A percentile compares a stretch with the other conserved stretches of the same genome.
Evolutionary conservation across 371 early-diverging fungal species (phyloP).

Genomic region (Syncephalastrum contaminatum): DNA sequence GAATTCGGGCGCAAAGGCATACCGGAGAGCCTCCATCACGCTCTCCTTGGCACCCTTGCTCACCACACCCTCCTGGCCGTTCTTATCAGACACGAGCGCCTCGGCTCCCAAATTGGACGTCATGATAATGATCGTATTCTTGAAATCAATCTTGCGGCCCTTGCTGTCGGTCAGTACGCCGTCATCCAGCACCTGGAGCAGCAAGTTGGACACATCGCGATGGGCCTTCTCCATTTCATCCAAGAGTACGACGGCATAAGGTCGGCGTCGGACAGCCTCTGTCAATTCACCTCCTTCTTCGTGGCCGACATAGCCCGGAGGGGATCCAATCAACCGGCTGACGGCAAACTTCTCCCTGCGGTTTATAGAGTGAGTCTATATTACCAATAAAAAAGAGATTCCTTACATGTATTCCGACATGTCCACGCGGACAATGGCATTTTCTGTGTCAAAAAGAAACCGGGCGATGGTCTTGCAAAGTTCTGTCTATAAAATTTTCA

Average conservation of each 20-base stretch:
- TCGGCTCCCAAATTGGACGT: conserved; percentile 85
- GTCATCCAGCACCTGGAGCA: conserved; percentile 90
- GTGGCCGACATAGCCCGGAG: conserved; percentile 86
- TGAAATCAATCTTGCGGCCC: conserved; percentile 86
- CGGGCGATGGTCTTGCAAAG: conserved; percentile 87
- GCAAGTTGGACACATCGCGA: conserved; percentile 69
- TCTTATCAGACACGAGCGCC: conserved; percentile 58
- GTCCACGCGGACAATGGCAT: conserved; percentile 86
- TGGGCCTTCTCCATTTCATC: conserved; percentile 97
- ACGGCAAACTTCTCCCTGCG: conserved; percentile 53
- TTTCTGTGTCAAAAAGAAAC: conserved; percentile 88
- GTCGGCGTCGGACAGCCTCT: conserved; percentile 84
- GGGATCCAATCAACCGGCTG: conserved; percentile 85
- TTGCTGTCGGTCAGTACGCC: conserved; percentile 87
- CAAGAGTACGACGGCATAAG: conserved; percentile 89
- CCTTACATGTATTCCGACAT: conserved; percentile 91
- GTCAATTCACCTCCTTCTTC: conserved; percentile 91
- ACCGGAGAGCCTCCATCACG: conserved; percentile 73
- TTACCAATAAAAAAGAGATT: neutral
- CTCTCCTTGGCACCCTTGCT: conserved; percentile 51
- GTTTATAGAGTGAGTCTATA: neutral
- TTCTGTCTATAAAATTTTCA: conserved; percentile 58
- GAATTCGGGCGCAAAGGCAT: conserved; percentile 88
- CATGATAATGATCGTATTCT: conserved; percentile 91
- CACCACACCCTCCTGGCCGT: conserved; percentile 38